A percentile compares a stretch with the other conserved stretches of the same genome.
These are phyloP conservation scores for Spirogloea muscicola DNA, from an alignment of 139 green algal genomes.

Conservation along the genomic window DNA sequence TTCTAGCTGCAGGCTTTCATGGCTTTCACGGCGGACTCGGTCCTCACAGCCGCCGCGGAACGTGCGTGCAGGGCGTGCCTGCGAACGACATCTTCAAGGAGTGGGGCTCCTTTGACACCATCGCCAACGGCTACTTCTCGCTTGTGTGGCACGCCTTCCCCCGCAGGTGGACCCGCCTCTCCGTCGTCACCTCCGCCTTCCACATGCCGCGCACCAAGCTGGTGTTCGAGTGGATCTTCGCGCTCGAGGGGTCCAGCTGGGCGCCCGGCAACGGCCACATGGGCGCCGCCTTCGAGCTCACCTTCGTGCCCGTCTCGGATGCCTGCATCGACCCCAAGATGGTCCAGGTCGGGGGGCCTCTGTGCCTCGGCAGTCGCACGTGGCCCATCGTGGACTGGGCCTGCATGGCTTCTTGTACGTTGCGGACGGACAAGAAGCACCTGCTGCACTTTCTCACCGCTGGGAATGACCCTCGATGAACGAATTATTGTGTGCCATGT, in stretches of 20 bases:
- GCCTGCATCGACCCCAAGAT: conserved; percentile 13
- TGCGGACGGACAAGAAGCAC: no score
- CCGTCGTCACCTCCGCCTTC: conserved; percentile 45
- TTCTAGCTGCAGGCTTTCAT: no score
- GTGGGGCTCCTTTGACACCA: conserved; percentile 46
- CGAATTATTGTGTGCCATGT: no score
- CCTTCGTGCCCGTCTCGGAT: conserved; percentile 16
- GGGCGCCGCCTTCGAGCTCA: conserved; percentile 10
- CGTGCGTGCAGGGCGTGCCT: conserved; percentile 6
- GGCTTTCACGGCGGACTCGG: no score
- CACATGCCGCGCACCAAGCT: conserved; percentile 44
- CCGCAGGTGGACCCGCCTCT: conserved; percentile 21
- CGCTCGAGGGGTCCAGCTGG: conserved; percentile 22
- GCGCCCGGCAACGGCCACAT: no score
- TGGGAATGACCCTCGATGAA: no score
- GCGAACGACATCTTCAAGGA: conserved; percentile 43
- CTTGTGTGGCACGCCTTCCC: conserved; percentile 40
- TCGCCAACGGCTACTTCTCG: conserved; percentile 47
- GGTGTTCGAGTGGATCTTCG: conserved; percentile 52
- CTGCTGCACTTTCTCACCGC: no score
- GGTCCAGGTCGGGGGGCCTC: no score
- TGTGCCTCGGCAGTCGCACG: no score
- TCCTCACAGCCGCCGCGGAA: no score
- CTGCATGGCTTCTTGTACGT: no score
- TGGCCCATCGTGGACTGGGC: no score